Conservation (phyloP, 768 basidiomycete species). For the Boletus rex-veris region DNA sequence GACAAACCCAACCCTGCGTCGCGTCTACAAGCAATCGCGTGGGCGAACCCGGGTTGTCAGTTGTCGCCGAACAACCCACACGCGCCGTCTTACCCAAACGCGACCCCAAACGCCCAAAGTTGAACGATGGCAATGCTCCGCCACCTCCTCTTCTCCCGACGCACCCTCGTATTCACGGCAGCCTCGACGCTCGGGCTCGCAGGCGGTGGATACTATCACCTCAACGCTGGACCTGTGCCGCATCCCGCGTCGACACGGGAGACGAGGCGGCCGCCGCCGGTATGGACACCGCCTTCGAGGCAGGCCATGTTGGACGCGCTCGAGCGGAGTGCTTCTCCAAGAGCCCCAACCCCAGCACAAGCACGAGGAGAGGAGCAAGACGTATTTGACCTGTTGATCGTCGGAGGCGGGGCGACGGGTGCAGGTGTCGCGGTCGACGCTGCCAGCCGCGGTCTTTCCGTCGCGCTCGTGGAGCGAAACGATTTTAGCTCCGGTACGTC, state of each 20-base stretch:
- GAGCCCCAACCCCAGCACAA: not conserved
- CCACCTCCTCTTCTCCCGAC: slow-evolving; percentile 47
- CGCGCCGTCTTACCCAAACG: too few relatives aligned
- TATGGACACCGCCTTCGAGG: slow-evolving; percentile 75
- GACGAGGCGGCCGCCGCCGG: slow-evolving; percentile 67
- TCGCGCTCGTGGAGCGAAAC: slow-evolving; percentile 89
- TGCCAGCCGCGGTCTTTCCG: slow-evolving; percentile 84
- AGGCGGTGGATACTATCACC: slow-evolving; percentile 64
- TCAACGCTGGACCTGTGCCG: slow-evolving; percentile 64
- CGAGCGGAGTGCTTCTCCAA: slow-evolving; percentile 11
- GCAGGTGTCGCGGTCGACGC: slow-evolving; percentile 97
- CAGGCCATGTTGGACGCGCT: slow-evolving; percentile 62
- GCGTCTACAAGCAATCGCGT: not conserved
- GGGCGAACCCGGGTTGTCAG: not conserved
- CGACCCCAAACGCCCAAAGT: too few relatives aligned
- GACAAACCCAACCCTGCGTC: too few relatives aligned
- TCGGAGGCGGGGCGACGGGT: slow-evolving; percentile 95
- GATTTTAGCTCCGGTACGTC: slow-evolving; percentile 83
- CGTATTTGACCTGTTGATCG: slow-evolving; percentile 76
- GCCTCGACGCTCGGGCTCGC: slow-evolving; percentile 51
- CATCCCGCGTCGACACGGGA: slow-evolving; percentile 63
- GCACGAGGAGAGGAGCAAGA: slow-evolving; percentile 50
- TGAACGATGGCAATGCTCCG: slow-evolving; percentile 6
- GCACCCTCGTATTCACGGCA: slow-evolving; percentile 50
- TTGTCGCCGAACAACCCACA: too few relatives aligned